Base-by-base conservation (phyloP, 345 rosid species). In the Diplotaxis tenuifolia region DNA sequence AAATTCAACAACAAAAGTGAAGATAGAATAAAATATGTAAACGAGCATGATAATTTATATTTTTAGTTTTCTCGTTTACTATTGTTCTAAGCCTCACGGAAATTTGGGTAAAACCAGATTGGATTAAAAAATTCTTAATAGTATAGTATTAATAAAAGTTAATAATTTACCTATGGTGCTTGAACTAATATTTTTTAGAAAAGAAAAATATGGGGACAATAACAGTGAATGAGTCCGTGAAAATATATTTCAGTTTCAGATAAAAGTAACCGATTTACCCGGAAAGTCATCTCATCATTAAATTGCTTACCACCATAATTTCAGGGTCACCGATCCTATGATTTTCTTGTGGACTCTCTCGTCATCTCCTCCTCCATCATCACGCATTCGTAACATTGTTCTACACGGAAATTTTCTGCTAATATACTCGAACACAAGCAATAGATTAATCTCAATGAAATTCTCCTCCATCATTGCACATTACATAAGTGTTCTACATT, bases 281-380 rank as follows among this genome's bases (percentile, higher is more conserved):
- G 74, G 85, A 79, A 87, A 87, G 80, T 81, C 79, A 60, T 69
- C 79, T 78, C 84, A 76, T 83, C 78, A 85, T 83, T 85, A 73
- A 75, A 69, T 81, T 85, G 92, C 80, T 81, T 87, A 71, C 73
- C 73, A 82, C 75, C 82, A 71, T 75, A 80, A 82, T 85, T 84
- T 82, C 81, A 71, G 84, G 83, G 81, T 64, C 83, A 81, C 79
- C 58, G 23, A 69, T 74, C 71, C 42, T 64, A 79, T 69, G 68
- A 79, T 69, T 63, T 74, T 50, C 52, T 28, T 57, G 68, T 69
- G 75, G 58, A 56, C 62, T 54, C 75, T 62, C 56, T 65, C 76
- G 68, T 19, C 62, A 64, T 55, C 71, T 56, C 79, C 28, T 38
- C 23, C 62, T 52, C 63, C 72, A 59, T 77, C 76, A 71, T 77